Evolutionary conservation across 257 asterid genomes (phyloP), one percentile per base, ranked within the genome.

Genomic region (Nicotiana otophora): DNA sequence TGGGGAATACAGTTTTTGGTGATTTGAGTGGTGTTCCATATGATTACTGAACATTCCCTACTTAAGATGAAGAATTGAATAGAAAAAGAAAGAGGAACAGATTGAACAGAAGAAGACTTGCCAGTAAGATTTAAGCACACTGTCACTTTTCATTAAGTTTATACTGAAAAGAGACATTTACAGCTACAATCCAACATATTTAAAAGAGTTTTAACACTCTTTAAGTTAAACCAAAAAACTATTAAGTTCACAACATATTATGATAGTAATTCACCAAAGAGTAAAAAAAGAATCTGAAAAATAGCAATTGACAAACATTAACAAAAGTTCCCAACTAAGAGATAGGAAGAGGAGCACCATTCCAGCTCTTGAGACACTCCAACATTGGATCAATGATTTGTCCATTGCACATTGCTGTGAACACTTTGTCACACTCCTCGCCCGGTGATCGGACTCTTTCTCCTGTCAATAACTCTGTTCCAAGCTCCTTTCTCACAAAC

Each of bases 311-410:
- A 72, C 78, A 72, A 12, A 54, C 78, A 72, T 72, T 72, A 46
- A 72, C 60, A 72, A 12, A 26, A 20, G 14, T 0, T 70, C 34
- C 36, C 23, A 78, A 5, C 89, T 88, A 93, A 62, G 89, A 92
- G 55, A 94, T 92, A 14, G 97, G 97, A 12, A 93, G 90, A 54
- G 98, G 98, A 10, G 87, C 93, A 1, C 97, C 98, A 80, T 92
- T 90, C 98, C 98, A 94, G 0, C 80, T 88, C 82, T 89, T 69
- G 31, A 94, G 87, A 48, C 97, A 94, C 19, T 92, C 87, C 91
- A 94, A 82, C 88, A 94, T 82, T 0, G 98, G 98, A 84, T 94
- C 97, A 67, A 93, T 89, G 2, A 94, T 81, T 14, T 77, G 57
- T 2, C 95, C 95, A 2, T 89, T 86, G 84, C 90, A 85, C 88